A percentile compares a stretch with the other conserved stretches of the same genome.
Evolutionary conservation across 306 rosid species (phyloP).

Genomic region (Macrotyloma uniflorum): DNA sequence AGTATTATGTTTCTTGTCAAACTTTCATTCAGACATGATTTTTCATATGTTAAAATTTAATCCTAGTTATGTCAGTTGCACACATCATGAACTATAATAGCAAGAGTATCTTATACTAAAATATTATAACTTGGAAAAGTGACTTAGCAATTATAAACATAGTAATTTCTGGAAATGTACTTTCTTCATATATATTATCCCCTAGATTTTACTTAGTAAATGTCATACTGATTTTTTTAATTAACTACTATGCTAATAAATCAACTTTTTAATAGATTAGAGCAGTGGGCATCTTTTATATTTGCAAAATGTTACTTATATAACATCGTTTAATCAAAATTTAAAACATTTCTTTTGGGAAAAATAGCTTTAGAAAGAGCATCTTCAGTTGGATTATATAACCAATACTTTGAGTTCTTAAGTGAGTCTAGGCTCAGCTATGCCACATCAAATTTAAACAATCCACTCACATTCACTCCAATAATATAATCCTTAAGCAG

Average conservation of each 20-base stretch:
- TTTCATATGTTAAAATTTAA: not conserved
- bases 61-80: not conserved
- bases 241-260: not conserved
- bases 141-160: not conserved
- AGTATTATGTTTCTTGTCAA: slow-evolving; percentile 5
- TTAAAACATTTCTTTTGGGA: not conserved
- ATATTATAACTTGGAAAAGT: not conserved
- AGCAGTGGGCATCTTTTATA: no score
- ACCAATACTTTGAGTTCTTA: no score
- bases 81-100: not conserved
- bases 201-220: not conserved
- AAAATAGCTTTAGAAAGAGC: not conserved
- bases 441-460: not conserved
- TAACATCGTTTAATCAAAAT: not conserved
- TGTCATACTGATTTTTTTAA: not conserved
- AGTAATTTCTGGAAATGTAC: not conserved
- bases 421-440: no score
- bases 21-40: slow-evolving; percentile 15
- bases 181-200: not conserved
- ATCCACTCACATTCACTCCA: not conserved
- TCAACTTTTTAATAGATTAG: not conserved
- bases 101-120: not conserved
- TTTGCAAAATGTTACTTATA: no score
- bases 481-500: not conserved
- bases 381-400: not conserved